Base-by-base conservation (phyloP, 2,329 filamentous ascomycete genomes). In the Biscogniauxia marginata region DNA sequence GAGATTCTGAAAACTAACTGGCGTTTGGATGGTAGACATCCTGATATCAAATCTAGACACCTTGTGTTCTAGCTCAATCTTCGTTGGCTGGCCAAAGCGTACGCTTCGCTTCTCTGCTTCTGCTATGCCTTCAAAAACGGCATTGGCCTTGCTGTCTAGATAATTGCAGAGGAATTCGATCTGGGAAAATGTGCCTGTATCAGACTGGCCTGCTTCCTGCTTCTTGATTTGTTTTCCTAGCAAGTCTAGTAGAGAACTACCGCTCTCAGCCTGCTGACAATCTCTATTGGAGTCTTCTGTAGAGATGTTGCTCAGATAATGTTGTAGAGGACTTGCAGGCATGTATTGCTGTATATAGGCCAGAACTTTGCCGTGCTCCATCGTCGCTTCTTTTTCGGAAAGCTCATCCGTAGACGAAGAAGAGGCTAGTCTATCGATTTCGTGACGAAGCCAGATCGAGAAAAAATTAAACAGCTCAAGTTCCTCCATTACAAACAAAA, bases 381-480 rank as follows among this genome's bases (percentile, higher is more conserved):
- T 84, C 0, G 84, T 84, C 0, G 88, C 85, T 63, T 95, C 90
- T 62, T 89, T 89, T 58, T 93, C 91, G 21, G 86, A 82, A 46
- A 89, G 79, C 61, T 97, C 93, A 20, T 91, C 86, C 7, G 79
- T 80, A 16, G 80, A 78, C 0, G 85, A 89, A 75, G 68, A 76
- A 3, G 88, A 85, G 5, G 84, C 84, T 47, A 93, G 83, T 13
- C 88, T 83, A 61, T 96, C 90, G 56, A 96, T 93, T 66, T 93
- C 87, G 65, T 91, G 84, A 30, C 87, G 85, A 50, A 98, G 77
- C 93, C 93, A 98, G 52, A 81, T 79, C 0, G 90, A 93, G 69
- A 97, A 98, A 4, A 84, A 81, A 2, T 77, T 71, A 66, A 96
- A 98, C 50, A 92, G 83, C 22, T 86, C 82, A 16, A 93, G 82